Evolutionary conservation across 2,329 filamentous ascomycete genomes (phyloP).

Genomic region (Diaporthe vexans): DNA sequence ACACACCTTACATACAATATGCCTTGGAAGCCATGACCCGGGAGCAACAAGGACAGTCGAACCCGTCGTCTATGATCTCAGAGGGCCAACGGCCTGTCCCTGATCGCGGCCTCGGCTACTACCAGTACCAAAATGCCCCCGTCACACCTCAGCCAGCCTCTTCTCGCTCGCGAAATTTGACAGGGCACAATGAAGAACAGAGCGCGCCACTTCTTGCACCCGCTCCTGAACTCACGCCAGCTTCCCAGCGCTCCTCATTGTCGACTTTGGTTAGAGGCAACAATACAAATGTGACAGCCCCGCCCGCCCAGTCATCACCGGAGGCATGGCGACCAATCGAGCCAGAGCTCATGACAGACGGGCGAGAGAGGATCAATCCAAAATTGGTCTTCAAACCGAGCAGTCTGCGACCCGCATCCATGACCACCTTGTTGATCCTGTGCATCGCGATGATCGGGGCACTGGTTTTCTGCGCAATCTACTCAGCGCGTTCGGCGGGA

Average conservation of each 20-base stretch:
- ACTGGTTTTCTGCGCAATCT: constrained; percentile 80
- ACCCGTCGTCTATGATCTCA: constrained; percentile 61
- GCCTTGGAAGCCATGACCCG: constrained; percentile 89
- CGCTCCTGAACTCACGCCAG: constrained; percentile 25
- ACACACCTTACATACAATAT: constrained; percentile 89
- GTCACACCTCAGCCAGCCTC: constrained; percentile 13
- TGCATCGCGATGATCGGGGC: constrained; percentile 79
- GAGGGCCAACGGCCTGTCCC: constrained; percentile 44
- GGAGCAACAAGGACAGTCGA: constrained; percentile 71
- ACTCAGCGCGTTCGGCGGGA: constrained; percentile 73
- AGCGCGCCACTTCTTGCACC: constrained; percentile 37
- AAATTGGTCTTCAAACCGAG: constrained; percentile 76
- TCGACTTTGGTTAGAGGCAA: constrained; percentile 40
- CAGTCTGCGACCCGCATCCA: constrained; percentile 76
- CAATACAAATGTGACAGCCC: constrained; percentile 19
- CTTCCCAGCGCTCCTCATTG: constrained; percentile 40
- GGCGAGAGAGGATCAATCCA: constrained; percentile 57
- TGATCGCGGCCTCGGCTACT: constrained; percentile 59
- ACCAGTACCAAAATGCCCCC: constrained; percentile 44
- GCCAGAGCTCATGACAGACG: constrained; percentile 47
- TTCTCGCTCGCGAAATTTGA: constrained; percentile 16
- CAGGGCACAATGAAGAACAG: constrained; percentile 38
- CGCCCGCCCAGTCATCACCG: constrained; percentile 9
- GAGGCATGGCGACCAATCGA: constrained; percentile 48
- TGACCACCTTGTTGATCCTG: constrained; percentile 71